Evolutionary conservation across 2,329 filamentous ascomycete species (phyloP), one percentile per base, ranked within the genome.

Genomic region (Hyphodiscus sp.): DNA sequence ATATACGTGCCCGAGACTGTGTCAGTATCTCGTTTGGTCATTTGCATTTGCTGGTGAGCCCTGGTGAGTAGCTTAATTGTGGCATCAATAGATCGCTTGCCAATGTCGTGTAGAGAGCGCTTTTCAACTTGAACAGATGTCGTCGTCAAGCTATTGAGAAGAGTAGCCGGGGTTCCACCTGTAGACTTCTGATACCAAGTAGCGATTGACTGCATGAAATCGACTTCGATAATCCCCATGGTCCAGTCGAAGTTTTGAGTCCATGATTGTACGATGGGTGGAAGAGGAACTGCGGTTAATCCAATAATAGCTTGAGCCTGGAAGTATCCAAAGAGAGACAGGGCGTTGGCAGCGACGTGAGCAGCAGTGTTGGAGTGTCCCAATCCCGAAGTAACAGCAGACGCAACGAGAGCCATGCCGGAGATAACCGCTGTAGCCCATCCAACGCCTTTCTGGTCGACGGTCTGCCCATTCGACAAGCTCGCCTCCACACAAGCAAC

Each of bases 171-270:
- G 0, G 81, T 90, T 58, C 92, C 92, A 50, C 92, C 92, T 2
- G 92, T 97, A 2, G 92, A 82, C 57, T 91, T 87, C 73, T 96
- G 91, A 69, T 96, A 97, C 92, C 92, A 97, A 38, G 91, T 95
- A 57, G 89, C 89, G 66, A 96, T 88, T 47, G 77, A 77, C 74
- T 97, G 90, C 73, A 96, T 81, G 70, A 95, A 96, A n/a, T 76
- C 77, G 43, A 96, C 79, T 49, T 82, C 81, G 65, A 97, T 95
- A 64, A 97, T 91, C 63, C 92, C 92, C 89, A 97, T 94, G 66
- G 87, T 95, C 92, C 92, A 97, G 68, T 95, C 88, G 74, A 97
- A 96, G 73, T 96, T 92, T 73, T 96, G 91, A 1, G 91, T 96
- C 92, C 92, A 97, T 0, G 91, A 81, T 65, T 88, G 80, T 51